A percentile compares a stretch with the other conserved stretches of the same genome.
Conservation (phyloP, 768 basidiomycete species). For the Lactarius evosmus region DNA sequence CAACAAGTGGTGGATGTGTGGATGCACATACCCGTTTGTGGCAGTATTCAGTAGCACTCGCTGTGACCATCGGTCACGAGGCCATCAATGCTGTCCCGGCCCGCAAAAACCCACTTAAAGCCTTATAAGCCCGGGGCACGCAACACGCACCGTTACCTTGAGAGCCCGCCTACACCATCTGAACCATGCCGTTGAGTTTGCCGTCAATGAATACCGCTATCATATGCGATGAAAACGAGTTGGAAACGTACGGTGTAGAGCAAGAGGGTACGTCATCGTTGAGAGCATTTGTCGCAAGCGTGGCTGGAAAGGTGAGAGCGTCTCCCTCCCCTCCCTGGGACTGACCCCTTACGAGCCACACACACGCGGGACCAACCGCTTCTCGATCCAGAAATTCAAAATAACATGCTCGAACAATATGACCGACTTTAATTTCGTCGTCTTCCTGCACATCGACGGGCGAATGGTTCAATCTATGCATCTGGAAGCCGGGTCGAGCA, state of each 20-base stretch:
- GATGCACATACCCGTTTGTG: no score
- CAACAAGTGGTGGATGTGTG: no score
- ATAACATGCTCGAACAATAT: not conserved
- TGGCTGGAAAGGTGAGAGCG: constrained; percentile 16
- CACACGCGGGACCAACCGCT: not conserved
- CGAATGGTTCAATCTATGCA: not conserved
- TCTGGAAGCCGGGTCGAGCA: not conserved
- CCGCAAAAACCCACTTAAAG: no score
- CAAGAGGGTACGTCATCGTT: not conserved
- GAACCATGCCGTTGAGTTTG: constrained; percentile 12
- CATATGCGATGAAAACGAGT: constrained; percentile 3
- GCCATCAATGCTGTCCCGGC: not conserved
- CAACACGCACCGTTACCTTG: not conserved
- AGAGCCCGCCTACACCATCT: not conserved
- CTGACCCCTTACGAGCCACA: not conserved
- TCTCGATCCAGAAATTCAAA: constrained; percentile 5
- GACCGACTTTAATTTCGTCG: not conserved
- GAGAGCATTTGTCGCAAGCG: constrained; percentile 12
- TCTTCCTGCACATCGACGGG: not conserved
- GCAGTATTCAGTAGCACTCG: no score
- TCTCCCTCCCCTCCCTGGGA: not conserved
- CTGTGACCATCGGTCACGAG: no score
- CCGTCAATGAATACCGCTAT: not conserved
- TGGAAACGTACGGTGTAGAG: not conserved
- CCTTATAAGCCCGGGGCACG: no score